phyloP scores from a whole-genome alignment of 2,329 filamentous ascomycete species.

The Xylariales sp. region DNA sequence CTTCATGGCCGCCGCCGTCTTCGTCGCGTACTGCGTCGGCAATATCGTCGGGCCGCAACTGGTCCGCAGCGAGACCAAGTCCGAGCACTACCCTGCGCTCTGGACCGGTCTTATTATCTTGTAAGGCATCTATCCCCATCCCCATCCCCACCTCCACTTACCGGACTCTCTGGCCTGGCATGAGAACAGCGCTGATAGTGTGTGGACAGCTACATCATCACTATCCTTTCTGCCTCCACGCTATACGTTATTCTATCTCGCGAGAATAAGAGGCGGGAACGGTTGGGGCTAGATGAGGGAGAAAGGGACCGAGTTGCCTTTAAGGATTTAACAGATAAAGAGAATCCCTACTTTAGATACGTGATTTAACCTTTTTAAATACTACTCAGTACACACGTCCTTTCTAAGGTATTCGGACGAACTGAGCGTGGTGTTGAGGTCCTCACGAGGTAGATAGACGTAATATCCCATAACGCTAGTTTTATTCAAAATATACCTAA shows the following conservation, averaged over 20 bases:
- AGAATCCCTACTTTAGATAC: conserved; percentile 76
- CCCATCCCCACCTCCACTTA: too few species aligned
- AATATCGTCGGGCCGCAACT: conserved; percentile 82
- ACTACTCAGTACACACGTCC: neutral
- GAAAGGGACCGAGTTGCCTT: conserved; percentile 75
- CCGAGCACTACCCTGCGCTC: conserved; percentile 74
- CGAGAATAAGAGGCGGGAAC: conserved; percentile 67
- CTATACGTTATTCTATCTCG: conserved; percentile 69
- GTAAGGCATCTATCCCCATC: conserved; percentile 47
- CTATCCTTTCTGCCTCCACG: conserved; percentile 65
- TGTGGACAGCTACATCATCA: conserved; percentile 70
- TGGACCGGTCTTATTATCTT: conserved; percentile 76
- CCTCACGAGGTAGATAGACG: too few species aligned
- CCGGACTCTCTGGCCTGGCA: neutral
- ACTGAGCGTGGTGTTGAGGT: neutral
- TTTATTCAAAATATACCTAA: too few species aligned
- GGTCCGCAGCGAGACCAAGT: conserved; percentile 73
- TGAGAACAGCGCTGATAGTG: neutral
- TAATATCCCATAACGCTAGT: too few species aligned
- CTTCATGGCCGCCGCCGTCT: conserved; percentile 78
- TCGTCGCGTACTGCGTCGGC: conserved; percentile 77
- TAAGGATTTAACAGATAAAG: conserved; percentile 74
- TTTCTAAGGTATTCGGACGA: neutral
- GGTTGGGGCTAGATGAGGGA: conserved; percentile 63
- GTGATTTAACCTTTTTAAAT: conserved; percentile 55